Percentiles rank a stretch among this genome's conserved stretches.
phyloP scores from a whole-genome alignment of 2,329 filamentous ascomycete genomes.

The Decorospora gaudefroyi region DNA sequence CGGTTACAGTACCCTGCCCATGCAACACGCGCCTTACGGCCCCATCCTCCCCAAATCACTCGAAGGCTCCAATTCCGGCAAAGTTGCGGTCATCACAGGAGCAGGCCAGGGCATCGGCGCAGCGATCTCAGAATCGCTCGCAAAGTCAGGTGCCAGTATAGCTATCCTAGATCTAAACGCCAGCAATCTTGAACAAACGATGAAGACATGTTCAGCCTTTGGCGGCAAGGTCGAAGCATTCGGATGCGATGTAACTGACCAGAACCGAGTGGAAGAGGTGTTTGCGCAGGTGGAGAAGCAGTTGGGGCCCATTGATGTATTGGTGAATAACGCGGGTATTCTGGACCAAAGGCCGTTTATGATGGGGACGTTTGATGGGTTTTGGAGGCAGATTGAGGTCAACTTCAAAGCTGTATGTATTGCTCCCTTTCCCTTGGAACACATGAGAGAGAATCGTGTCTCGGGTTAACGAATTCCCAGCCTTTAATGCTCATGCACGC shows the following conservation, averaged over 20 bases:
- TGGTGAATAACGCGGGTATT: constrained; percentile 40
- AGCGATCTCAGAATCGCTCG: constrained; percentile 34
- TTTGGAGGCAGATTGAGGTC: constrained; percentile 41
- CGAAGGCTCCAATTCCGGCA: constrained; percentile 24
- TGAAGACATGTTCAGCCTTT: constrained; percentile 26
- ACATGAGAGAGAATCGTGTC: neutral
- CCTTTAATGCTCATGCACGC: constrained; percentile 36
- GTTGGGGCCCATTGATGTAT: constrained; percentile 31
- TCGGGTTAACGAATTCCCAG: constrained; percentile 5
- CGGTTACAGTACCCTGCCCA: constrained; percentile 24
- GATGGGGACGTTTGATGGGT: constrained; percentile 32
- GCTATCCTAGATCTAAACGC: constrained; percentile 35
- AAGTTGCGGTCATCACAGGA: constrained; percentile 37
- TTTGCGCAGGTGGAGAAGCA: constrained; percentile 27
- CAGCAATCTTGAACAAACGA: constrained; percentile 25
- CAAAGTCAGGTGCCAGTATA: constrained; percentile 33
- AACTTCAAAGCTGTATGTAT: constrained; percentile 34
- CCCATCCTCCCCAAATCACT: constrained; percentile 24
- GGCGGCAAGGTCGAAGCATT: constrained; percentile 29
- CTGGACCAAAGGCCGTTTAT: constrained; percentile 33
- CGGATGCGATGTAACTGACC: constrained; percentile 31
- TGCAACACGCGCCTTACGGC: constrained; percentile 27
- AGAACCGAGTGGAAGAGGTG: constrained; percentile 10
- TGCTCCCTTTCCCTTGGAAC: neutral
- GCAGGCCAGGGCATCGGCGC: constrained; percentile 38